phyloP scores from a whole-genome alignment of 768 basidiomycete genomes.

The Mycena crocata region DNA sequence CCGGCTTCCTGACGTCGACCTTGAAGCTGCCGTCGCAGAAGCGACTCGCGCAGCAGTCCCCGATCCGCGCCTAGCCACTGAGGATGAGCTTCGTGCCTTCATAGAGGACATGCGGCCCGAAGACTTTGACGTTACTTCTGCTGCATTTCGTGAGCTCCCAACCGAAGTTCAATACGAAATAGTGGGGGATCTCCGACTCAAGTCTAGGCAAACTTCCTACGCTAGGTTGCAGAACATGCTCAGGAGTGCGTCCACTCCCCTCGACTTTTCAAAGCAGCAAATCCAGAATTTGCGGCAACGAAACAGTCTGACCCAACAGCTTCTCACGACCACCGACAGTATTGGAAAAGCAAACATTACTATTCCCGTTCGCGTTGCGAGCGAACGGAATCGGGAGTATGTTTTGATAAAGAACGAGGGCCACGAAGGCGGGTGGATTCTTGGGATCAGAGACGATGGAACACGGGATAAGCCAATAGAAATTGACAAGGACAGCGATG shows the following conservation, averaged over 20 bases:
- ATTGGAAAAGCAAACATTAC: conserved; percentile 91
- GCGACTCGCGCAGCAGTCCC: conserved; percentile 71
- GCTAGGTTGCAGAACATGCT: conserved; percentile 94
- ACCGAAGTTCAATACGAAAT: conserved; percentile 99
- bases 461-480: conserved; percentile 88
- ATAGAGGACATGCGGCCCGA: conserved; percentile 97
- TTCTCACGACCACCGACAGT: conserved; percentile 90
- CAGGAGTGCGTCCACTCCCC: conserved; percentile 76
- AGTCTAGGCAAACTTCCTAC: conserved; percentile 95
- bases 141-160: conserved; percentile 91
- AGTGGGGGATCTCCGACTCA: conserved; percentile 93
- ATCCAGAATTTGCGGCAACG: conserved; percentile 91
- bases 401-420: conserved; percentile 94
- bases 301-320: conserved; percentile 92
- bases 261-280: conserved; percentile 97
- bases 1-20: conserved; percentile 84
- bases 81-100: conserved; percentile 92
- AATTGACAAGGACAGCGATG: conserved; percentile 73
- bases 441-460: conserved; percentile 91
- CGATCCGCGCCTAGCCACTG: conserved; percentile 95
- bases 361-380: conserved; percentile 94
- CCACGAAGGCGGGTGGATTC: conserved; percentile 90
- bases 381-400: conserved; percentile 95
- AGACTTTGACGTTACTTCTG: conserved; percentile 92
- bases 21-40: conserved; percentile 71